Conservation (phyloP, 768 basidiomycete species). For the Psilocybe cubensis region DNA sequence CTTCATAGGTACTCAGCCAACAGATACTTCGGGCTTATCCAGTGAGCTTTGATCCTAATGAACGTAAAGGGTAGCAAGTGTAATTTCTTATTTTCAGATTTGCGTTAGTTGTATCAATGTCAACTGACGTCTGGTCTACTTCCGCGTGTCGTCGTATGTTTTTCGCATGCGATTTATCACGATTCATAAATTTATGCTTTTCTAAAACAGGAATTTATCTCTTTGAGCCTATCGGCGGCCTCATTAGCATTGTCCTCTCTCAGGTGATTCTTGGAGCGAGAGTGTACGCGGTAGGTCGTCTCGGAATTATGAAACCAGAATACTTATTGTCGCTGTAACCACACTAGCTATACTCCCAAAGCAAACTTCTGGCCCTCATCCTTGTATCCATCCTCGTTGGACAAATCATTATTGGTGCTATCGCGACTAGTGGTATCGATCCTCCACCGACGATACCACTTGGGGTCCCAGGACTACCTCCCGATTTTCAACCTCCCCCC, state of each 20-base stretch:
- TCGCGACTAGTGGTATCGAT: constrained; percentile 11
- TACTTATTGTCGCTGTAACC: too few relatives aligned
- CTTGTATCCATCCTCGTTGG: constrained; percentile 14
- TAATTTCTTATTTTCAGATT: not conserved
- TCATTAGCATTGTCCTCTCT: constrained; percentile 24
- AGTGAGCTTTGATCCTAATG: constrained; percentile 12
- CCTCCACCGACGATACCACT: constrained; percentile 11
- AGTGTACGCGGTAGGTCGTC: constrained; percentile 20
- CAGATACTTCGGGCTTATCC: constrained; percentile 25
- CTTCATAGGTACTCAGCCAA: constrained; percentile 3
- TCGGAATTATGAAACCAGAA: too few relatives aligned
- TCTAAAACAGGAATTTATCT: constrained; percentile 16
- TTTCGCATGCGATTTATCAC: not conserved
- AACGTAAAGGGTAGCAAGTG: not conserved
- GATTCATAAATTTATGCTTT: too few relatives aligned
- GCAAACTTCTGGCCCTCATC: not conserved
- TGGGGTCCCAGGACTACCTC: not conserved
- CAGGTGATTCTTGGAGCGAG: constrained; percentile 25
- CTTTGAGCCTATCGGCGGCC: constrained; percentile 23
- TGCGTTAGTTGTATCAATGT: constrained; percentile 14
- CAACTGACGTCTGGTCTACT: constrained; percentile 16
- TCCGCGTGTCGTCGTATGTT: constrained; percentile 20
- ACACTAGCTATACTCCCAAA: not conserved
- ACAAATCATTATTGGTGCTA: constrained; percentile 12
- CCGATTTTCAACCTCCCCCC: constrained; percentile 14